phyloP scores from a whole-genome alignment of 441 rosid species.

The Populus hybrid region DNA sequence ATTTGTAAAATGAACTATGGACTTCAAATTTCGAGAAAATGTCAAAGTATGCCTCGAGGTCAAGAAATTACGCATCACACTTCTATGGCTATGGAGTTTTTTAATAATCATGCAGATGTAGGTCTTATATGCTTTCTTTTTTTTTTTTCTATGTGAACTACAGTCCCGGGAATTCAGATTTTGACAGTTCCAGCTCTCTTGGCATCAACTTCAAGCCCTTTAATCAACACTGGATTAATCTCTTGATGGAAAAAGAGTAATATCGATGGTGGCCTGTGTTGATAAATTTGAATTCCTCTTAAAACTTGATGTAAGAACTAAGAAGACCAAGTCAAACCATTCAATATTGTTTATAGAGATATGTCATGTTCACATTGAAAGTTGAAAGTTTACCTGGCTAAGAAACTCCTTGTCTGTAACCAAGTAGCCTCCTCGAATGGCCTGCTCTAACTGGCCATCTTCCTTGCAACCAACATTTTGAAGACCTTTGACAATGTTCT shows the following conservation, averaged over 20 bases:
- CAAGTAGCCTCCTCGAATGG: constrained; percentile 35
- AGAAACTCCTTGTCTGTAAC: constrained; percentile 43
- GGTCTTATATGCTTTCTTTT: neutral
- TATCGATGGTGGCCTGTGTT: no score
- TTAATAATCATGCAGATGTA: no score
- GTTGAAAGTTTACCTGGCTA: constrained; percentile 28
- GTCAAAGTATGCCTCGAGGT: neutral
- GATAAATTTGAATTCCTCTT: no score
- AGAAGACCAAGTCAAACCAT: constrained; percentile 13
- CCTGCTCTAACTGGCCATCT: constrained; percentile 21
- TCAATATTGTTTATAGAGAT: no score
- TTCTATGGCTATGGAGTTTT: no score
- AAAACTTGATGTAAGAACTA: neutral
- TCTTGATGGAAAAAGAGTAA: neutral
- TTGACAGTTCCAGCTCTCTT: neutral
- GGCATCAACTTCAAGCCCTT: neutral
- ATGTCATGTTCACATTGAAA: neutral
- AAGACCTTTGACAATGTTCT: constrained; percentile 36
- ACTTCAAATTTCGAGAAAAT: neutral
- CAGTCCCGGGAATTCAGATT: no score
- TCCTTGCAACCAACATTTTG: constrained; percentile 13
- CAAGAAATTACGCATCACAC: neutral
- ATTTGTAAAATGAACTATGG: neutral
- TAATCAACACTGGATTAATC: neutral
- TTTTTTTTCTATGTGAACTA: neutral